These are phyloP conservation scores for Saxophila tyrrhenica DNA, from an alignment of 495 filamentous ascomycete genomes.

Conservation along the genomic window DNA sequence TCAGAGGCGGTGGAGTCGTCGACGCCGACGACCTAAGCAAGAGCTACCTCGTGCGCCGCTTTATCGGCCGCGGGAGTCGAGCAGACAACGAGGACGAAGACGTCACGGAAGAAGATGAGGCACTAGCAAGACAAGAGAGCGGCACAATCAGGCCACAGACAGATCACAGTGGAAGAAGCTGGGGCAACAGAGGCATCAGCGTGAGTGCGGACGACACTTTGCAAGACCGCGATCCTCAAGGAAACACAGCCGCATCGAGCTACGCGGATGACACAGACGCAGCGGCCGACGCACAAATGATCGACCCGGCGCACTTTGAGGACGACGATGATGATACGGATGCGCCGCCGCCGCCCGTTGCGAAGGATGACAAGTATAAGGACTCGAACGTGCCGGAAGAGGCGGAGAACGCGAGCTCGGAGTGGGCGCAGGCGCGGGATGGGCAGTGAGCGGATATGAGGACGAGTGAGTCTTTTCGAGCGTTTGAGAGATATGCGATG, in stretches of 20 bases:
- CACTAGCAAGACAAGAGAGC: conserved; percentile 12
- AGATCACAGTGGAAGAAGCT: conserved; percentile 9
- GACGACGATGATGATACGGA: conserved; percentile 16
- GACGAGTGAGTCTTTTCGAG: not conserved
- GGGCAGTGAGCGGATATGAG: not conserved
- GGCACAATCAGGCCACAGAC: conserved; percentile 5
- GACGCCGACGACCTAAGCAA: conserved; percentile 79
- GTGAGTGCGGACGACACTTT: conserved; percentile 23
- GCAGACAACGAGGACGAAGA: conserved; percentile 14
- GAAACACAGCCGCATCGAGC: not conserved
- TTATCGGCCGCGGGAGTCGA: conserved; percentile 22
- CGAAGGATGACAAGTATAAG: conserved; percentile 3
- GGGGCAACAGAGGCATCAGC: conserved; percentile 23
- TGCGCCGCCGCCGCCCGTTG: conserved; percentile 11
- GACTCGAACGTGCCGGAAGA: not conserved
- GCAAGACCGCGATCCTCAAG: conserved; percentile 5
- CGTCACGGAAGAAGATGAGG: conserved; percentile 12
- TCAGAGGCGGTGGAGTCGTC: conserved; percentile 81
- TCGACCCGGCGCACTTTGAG: conserved; percentile 20
- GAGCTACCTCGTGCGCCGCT: conserved; percentile 58
- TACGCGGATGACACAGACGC: conserved; percentile 1
- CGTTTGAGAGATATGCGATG: not conserved
- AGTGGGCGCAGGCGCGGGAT: not conserved
- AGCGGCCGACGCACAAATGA: conserved; percentile 10
- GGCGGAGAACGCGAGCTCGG: not conserved